A percentile compares a stretch with the other conserved stretches of the same genome.
phyloP scores from a whole-genome alignment of 2,329 filamentous ascomycete genomes.

The Colletotrichum limetticola region DNA sequence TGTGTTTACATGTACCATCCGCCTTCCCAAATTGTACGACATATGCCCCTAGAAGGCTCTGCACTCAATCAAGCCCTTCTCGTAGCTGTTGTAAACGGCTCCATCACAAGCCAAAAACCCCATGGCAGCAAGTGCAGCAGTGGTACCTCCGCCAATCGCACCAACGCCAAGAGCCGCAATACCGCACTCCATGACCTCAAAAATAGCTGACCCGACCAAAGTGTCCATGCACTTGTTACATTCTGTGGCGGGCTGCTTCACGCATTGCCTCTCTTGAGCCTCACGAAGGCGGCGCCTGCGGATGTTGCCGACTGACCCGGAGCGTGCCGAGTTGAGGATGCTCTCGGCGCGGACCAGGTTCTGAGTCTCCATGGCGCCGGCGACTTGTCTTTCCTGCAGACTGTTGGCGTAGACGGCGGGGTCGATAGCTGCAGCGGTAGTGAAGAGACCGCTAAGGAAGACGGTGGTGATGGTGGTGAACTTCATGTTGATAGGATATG shows the following conservation, averaged over 20 bases:
- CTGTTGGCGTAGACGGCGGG: not conserved
- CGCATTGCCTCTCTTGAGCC: not conserved
- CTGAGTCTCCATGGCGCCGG: slow-evolving; percentile 14
- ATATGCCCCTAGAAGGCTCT: not conserved
- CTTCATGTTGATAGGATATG: not conserved
- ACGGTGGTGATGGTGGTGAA: slow-evolving; percentile 3
- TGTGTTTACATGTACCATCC: not conserved
- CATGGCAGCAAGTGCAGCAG: not conserved
- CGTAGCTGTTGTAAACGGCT: not conserved
- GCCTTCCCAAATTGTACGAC: not conserved
- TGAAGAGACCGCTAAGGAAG: slow-evolving; percentile 6
- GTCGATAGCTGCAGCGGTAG: not conserved
- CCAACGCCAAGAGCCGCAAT: too few relatives aligned
- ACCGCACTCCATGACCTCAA: too few relatives aligned
- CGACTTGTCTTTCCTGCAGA: not conserved
- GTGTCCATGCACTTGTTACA: not conserved
- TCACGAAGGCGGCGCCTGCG: not conserved
- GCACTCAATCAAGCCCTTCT: not conserved
- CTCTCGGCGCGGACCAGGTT: slow-evolving; percentile 4
- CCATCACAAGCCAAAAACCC: not conserved
- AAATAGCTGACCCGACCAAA: not conserved
- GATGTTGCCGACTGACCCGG: slow-evolving; percentile 10
- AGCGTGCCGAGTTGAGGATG: slow-evolving; percentile 13
- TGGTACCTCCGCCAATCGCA: too few relatives aligned
- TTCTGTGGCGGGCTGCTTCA: not conserved